These are phyloP conservation scores for Xylariaceae sp. DNA, from an alignment of 2,329 filamentous ascomycete genomes.

Conservation along the genomic window DNA sequence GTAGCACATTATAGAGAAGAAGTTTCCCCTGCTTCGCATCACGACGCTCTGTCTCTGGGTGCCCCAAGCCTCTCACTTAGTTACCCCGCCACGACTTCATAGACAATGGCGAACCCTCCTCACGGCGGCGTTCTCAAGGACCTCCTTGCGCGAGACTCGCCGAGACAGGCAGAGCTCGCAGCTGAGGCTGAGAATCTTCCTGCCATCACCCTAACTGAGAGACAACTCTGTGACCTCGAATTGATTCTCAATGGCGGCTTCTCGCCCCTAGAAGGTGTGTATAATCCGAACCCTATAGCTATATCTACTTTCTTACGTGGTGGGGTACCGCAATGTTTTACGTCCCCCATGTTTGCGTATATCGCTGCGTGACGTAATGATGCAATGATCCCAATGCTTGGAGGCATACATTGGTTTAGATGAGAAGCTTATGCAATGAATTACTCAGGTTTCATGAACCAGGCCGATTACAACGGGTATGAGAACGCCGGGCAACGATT, in stretches of 20 bases:
- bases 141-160: conserved; percentile 89
- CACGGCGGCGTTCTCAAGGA: conserved; percentile 97
- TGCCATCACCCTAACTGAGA: conserved; percentile 82
- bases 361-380: not conserved
- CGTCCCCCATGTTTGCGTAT: not conserved
- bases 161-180: conserved; percentile 76
- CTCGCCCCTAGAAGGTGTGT: conserved; percentile 91
- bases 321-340: conserved; percentile 10
- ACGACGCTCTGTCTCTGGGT: conserved; percentile 7
- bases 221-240: conserved; percentile 97
- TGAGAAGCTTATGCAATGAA: conserved; percentile 32
- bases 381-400: not conserved
- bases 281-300: conserved; percentile 1
- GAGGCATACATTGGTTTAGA: not conserved
- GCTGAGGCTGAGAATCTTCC: conserved; percentile 86
- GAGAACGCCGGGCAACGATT: not conserved
- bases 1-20: not conserved
- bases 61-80: not conserved
- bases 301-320: conserved; percentile 6
- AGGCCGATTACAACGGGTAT: conserved; percentile 95
- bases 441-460: conserved; percentile 83
- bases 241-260: conserved; percentile 97
- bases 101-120: conserved; percentile 68
- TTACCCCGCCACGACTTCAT: not conserved
- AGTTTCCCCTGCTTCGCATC: not conserved